A percentile compares a stretch with the other conserved stretches of the same genome.
Evolutionary conservation across 2,329 filamentous ascomycete genomes (phyloP).

Genomic region (Rhinocladiella mackenziei): DNA sequence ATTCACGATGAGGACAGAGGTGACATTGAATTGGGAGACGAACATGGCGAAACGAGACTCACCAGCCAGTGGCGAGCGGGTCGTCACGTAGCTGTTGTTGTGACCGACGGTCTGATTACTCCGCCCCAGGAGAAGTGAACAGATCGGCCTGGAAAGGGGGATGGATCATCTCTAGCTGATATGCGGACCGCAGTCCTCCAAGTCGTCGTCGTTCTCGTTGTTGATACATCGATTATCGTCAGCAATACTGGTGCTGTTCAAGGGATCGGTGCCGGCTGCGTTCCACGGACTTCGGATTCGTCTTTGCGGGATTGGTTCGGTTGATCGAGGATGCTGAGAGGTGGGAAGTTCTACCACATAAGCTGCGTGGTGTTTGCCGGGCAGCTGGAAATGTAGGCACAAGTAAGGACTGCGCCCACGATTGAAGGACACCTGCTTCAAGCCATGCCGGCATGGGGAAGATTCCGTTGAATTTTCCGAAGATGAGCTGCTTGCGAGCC

Average conservation of each 20-base stretch:
- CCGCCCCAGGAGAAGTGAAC: slow-evolving; percentile 70
- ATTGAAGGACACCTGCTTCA: slow-evolving; percentile 72
- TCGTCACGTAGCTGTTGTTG: slow-evolving; percentile 78
- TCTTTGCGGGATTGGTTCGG: slow-evolving; percentile 51
- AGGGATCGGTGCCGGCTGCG: slow-evolving; percentile 32
- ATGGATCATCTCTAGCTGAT: slow-evolving; percentile 66
- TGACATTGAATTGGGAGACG: slow-evolving; percentile 73
- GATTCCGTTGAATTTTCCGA: slow-evolving; percentile 75
- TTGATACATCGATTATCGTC: slow-evolving; percentile 55
- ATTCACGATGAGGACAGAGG: slow-evolving; percentile 60
- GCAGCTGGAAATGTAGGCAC: slow-evolving; percentile 75
- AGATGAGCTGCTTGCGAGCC: slow-evolving; percentile 77
- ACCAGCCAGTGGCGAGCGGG: slow-evolving; percentile 48
- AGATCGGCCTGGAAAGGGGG: slow-evolving; percentile 68
- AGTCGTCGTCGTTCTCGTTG: slow-evolving; percentile 45
- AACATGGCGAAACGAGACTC: slow-evolving; percentile 66
- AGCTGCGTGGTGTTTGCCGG: slow-evolving; percentile 69
- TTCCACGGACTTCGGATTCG: slow-evolving; percentile 32
- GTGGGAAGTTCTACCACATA: slow-evolving; percentile 80
- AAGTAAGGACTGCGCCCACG: slow-evolving; percentile 61
- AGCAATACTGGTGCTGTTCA: slow-evolving; percentile 39
- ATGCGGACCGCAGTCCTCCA: slow-evolving; percentile 55
- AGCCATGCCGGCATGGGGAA: slow-evolving; percentile 84
- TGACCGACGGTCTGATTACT: slow-evolving; percentile 68
- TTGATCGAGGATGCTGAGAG: slow-evolving; percentile 67